These are phyloP conservation scores for Geranium brycei DNA, from an alignment of 345 rosid species.

Conservation along the genomic window DNA sequence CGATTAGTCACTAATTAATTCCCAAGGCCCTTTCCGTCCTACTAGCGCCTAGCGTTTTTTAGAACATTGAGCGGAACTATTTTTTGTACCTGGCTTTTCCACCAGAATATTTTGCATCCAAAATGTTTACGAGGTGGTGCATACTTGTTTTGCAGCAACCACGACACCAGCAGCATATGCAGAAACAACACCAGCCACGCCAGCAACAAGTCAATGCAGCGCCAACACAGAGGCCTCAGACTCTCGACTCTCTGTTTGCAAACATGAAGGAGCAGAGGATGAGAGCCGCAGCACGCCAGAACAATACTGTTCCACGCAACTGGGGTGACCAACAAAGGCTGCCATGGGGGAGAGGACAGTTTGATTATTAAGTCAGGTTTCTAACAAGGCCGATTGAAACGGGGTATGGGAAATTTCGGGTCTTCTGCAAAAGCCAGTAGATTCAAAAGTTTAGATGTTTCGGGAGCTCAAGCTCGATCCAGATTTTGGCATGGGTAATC, in stretches of 20 bases:
- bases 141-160: neutral
- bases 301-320: slow-evolving; percentile 9
- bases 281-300: slow-evolving; percentile 24
- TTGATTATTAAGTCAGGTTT: slow-evolving; percentile 19
- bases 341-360: slow-evolving; percentile 52
- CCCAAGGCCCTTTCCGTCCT: no score
- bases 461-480: neutral
- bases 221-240: slow-evolving; percentile 45
- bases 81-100: no score
- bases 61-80: no score
- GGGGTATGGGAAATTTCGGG: neutral
- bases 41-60: no score
- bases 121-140: no score
- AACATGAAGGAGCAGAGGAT: slow-evolving; percentile 71
- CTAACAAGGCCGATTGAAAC: neutral
- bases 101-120: neutral
- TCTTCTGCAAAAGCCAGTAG: neutral
- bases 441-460: neutral
- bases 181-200: slow-evolving; percentile 12
- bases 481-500: neutral
- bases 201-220: slow-evolving; percentile 24
- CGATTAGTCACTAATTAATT: no score
- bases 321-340: slow-evolving; percentile 18
- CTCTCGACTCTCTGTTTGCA: slow-evolving; percentile 74
- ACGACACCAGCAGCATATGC: neutral